Conservation (phyloP, 2,329 filamentous ascomycete species). For the Neofusicoccum sp. region DNA sequence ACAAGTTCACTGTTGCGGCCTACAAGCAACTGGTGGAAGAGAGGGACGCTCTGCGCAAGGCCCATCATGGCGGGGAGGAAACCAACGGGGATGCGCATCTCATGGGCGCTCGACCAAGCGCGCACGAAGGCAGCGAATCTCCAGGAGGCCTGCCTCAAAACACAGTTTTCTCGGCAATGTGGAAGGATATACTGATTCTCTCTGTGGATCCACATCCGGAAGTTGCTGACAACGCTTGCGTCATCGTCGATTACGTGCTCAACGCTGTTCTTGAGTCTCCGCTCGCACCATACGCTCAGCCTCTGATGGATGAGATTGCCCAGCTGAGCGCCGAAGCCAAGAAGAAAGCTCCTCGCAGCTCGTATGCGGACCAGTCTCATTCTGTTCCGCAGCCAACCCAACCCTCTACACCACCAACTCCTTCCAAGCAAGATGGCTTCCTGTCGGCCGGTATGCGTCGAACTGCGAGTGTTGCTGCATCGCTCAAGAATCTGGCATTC, state of each 20-base stretch:
- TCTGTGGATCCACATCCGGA: constrained; percentile 95
- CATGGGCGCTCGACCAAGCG: constrained; percentile 53
- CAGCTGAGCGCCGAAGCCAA: constrained; percentile 40
- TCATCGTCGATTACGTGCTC: constrained; percentile 87
- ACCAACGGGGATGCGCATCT: neutral
- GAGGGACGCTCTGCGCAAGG: constrained; percentile 7
- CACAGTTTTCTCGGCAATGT: constrained; percentile 89
- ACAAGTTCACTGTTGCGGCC: constrained; percentile 87
- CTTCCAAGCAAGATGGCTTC: constrained; percentile 62
- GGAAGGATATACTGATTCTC: constrained; percentile 89
- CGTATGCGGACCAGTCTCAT: constrained; percentile 51
- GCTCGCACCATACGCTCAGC: constrained; percentile 70
- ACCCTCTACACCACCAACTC: constrained; percentile 51
- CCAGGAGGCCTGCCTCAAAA: constrained; percentile 63
- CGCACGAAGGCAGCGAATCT: constrained; percentile 10
- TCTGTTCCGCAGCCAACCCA: constrained; percentile 41
- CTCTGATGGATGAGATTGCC: constrained; percentile 72
- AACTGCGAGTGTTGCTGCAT: constrained; percentile 66
- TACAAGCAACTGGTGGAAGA: constrained; percentile 82
- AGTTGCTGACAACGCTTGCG: constrained; percentile 79
- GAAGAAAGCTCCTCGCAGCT: constrained; percentile 43
- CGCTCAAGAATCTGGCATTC: constrained; percentile 63
- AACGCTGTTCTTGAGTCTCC: constrained; percentile 75
- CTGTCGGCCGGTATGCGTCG: constrained; percentile 62
- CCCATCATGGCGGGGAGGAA: neutral